Evolutionary conservation across 495 filamentous ascomycete genomes (phyloP).

Genomic region (Podospora conica): DNA sequence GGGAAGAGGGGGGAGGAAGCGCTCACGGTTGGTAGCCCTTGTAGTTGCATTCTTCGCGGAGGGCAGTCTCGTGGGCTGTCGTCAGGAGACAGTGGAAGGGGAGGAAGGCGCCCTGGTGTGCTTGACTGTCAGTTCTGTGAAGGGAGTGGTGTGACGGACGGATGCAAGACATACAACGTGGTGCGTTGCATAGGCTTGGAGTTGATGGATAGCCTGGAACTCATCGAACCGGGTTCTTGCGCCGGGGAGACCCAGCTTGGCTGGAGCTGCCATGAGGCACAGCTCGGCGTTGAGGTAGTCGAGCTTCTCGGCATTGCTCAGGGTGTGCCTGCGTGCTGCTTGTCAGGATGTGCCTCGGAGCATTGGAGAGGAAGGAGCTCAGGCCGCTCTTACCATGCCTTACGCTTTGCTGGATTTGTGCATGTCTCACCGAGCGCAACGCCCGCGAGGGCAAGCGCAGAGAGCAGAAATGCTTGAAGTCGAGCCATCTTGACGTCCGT

Average conservation of each 20-base stretch:
- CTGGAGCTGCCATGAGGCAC: too few species aligned
- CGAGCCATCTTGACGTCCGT: too few species aligned
- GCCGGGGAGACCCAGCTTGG: too few species aligned
- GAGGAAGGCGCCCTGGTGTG: slow-evolving; percentile 35
- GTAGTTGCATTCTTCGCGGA: slow-evolving; percentile 41
- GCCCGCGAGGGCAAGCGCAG: neutral
- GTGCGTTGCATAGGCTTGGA: neutral
- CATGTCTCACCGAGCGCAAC: neutral
- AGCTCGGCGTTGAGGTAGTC: neutral
- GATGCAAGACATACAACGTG: neutral
- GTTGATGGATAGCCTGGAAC: slow-evolving; percentile 3
- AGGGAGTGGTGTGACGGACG: neutral
- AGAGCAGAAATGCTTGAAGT: too few species aligned
- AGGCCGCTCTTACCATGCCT: too few species aligned
- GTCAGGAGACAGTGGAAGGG: slow-evolving; percentile 48
- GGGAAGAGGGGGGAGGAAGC: neutral
- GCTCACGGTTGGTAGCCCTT: slow-evolving; percentile 32
- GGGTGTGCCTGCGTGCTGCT: neutral
- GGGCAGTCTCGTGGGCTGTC: slow-evolving; percentile 35
- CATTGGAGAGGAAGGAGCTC: neutral
- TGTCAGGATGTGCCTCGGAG: neutral
- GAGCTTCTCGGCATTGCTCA: neutral
- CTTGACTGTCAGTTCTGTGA: too few species aligned
- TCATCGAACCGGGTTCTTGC: too few species aligned
- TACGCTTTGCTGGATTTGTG: too few species aligned